Conservation (phyloP, 2,329 filamentous ascomycete species). For the Colletotrichum gigasporum region DNA sequence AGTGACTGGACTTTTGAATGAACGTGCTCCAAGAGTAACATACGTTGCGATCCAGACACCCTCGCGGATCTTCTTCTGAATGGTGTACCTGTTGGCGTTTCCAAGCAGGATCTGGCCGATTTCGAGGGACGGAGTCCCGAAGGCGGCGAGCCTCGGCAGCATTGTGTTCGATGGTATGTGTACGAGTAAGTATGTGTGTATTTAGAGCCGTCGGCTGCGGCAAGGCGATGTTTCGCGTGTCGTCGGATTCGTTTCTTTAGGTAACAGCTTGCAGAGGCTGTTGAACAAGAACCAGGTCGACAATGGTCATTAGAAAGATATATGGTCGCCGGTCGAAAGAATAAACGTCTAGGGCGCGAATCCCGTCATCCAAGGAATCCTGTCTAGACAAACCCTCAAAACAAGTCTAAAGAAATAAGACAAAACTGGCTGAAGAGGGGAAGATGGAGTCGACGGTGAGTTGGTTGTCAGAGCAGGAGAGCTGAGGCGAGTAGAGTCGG, state of each 20-base stretch:
- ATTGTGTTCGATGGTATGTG: slow-evolving; percentile 1
- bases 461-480: background rate
- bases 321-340: background rate
- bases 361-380: slow-evolving; percentile 20
- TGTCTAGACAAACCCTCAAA: background rate
- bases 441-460: background rate
- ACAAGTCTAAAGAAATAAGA: background rate
- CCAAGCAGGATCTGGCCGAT: slow-evolving; percentile 30
- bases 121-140: slow-evolving; percentile 29
- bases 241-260: slow-evolving; percentile 16
- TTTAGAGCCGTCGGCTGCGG: background rate
- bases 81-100: slow-evolving; percentile 29
- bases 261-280: slow-evolving; percentile 31
- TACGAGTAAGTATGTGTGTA: background rate
- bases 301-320: slow-evolving; percentile 24
- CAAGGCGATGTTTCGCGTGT: background rate
- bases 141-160: slow-evolving; percentile 27
- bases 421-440: background rate
- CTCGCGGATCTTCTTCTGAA: slow-evolving; percentile 32
- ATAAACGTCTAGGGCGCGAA: slow-evolving; percentile 15
- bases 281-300: slow-evolving; percentile 26
- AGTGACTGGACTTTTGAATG: background rate
- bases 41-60: slow-evolving; percentile 30
- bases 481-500: slow-evolving; percentile 1
- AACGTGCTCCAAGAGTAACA: background rate